Percentiles rank a stretch among this genome's conserved stretches.
These are phyloP conservation scores for Suaeda aralocaspica DNA, from an alignment of 148 eudicot species.

Conservation along the genomic window DNA sequence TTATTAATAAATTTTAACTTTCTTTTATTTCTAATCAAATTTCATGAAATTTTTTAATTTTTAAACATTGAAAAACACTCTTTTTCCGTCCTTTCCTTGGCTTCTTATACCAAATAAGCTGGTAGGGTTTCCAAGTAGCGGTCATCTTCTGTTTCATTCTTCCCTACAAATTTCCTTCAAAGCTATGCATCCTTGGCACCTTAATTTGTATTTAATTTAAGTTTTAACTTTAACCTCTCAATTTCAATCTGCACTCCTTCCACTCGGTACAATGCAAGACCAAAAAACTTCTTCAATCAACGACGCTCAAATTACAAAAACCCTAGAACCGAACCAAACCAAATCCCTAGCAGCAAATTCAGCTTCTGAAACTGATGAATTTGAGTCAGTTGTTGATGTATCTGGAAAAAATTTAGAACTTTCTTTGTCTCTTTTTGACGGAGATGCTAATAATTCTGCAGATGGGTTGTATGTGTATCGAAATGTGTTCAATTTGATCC, in stretches of 20 bases:
- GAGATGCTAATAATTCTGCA: background rate
- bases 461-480: conserved; percentile 53
- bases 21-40: too few species aligned
- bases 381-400: conserved; percentile 46
- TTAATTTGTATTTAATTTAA: conserved; percentile 20
- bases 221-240: conserved; percentile 4
- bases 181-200: conserved; percentile 6
- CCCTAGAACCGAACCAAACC: conserved; percentile 3
- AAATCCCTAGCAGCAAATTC: background rate
- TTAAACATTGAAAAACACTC: too few species aligned
- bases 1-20: too few species aligned
- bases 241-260: background rate
- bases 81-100: too few species aligned
- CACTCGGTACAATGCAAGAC: conserved; percentile 28
- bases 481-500: conserved; percentile 71
- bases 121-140: too few species aligned
- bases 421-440: conserved; percentile 34
- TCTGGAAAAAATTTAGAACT: conserved; percentile 67
- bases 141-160: too few species aligned
- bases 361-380: conserved; percentile 15
- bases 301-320: conserved; percentile 4
- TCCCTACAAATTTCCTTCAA: too few species aligned
- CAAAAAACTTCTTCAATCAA: conserved; percentile 2
- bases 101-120: too few species aligned
- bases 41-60: too few species aligned